Conservation (phyloP, 2,329 filamentous ascomycete genomes). For the Aspergillus sp. region DNA sequence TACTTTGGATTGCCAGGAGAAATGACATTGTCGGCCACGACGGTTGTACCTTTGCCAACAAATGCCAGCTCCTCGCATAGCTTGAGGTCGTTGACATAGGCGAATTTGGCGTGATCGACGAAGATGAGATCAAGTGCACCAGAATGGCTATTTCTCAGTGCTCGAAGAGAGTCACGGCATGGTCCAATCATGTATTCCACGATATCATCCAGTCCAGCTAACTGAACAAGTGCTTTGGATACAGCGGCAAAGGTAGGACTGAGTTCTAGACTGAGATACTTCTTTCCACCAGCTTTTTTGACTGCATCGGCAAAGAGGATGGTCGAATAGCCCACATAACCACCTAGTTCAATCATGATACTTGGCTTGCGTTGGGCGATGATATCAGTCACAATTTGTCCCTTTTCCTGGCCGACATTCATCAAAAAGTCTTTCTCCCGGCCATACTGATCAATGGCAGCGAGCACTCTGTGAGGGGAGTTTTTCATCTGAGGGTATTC, state of each 20-base stretch:
- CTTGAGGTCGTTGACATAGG: constrained; percentile 70
- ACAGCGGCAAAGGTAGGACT: constrained; percentile 71
- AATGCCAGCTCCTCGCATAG: constrained; percentile 68
- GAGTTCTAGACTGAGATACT: constrained; percentile 68
- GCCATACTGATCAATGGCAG: constrained; percentile 58
- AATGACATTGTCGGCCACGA: constrained; percentile 43
- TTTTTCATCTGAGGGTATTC: constrained; percentile 60
- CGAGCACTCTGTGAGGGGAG: constrained; percentile 59
- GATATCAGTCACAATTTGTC: constrained; percentile 63
- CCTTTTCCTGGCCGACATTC: constrained; percentile 75
- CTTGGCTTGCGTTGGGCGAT: constrained; percentile 64
- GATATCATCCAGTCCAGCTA: constrained; percentile 67
- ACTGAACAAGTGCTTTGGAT: constrained; percentile 61
- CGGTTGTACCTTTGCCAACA: constrained; percentile 51
- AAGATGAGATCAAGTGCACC: constrained; percentile 68
- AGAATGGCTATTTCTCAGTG: constrained; percentile 50
- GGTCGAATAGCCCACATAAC: constrained; percentile 77
- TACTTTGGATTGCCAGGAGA: constrained; percentile 43
- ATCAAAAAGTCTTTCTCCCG: constrained; percentile 54
- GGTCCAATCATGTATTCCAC: constrained; percentile 68
- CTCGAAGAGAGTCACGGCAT: constrained; percentile 60
- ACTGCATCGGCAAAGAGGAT: constrained; percentile 69
- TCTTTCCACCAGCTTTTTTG: constrained; percentile 57
- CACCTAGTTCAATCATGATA: constrained; percentile 72
- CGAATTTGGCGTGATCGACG: constrained; percentile 75